These are phyloP conservation scores for Balamuthia mandrillaris DNA, from an alignment of 208 protist genomes.

Conservation along the genomic window DNA sequence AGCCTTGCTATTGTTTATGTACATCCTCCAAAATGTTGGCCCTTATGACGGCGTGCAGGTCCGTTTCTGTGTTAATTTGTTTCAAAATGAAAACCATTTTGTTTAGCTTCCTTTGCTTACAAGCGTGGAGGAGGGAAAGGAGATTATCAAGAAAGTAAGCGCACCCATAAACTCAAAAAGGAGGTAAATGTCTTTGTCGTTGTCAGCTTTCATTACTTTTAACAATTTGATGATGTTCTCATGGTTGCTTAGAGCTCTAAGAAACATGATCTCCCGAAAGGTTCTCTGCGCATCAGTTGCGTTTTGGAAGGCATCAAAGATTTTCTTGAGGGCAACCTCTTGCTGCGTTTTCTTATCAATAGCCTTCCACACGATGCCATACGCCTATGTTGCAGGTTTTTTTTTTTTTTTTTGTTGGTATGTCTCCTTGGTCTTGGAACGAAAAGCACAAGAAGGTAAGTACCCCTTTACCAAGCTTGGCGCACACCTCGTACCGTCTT, in stretches of 20 bases:
- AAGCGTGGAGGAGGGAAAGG: neutral
- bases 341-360: slow-evolving; percentile 83
- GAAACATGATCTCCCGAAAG: slow-evolving; percentile 69
- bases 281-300: slow-evolving; percentile 80
- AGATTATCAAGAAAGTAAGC: too few relatives aligned
- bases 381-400: too few relatives aligned
- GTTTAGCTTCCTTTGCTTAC: too few relatives aligned
- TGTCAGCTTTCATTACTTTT: slow-evolving; percentile 93
- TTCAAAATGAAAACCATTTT: too few relatives aligned
- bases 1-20: too few relatives aligned
- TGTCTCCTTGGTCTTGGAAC: too few relatives aligned
- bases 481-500: slow-evolving; percentile 86
- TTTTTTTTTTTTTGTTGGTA: too few relatives aligned
- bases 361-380: slow-evolving; percentile 90
- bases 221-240: slow-evolving; percentile 95
- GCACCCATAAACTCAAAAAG: slow-evolving; percentile 95
- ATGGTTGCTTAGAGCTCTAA: slow-evolving; percentile 82
- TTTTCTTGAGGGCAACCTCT: slow-evolving; percentile 90
- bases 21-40: slow-evolving; percentile 93
- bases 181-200: slow-evolving; percentile 95
- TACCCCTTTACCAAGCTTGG: slow-evolving; percentile 86
- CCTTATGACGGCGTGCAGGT: slow-evolving; percentile 89
- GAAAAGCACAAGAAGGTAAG: too few relatives aligned
- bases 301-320: slow-evolving; percentile 84
- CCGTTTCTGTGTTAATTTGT: slow-evolving; percentile 73